A percentile compares a stretch with the other conserved stretches of the same genome.
Conservation (phyloP, 1,284 basidiomycete genomes). For the Inonotus hispidus region DNA sequence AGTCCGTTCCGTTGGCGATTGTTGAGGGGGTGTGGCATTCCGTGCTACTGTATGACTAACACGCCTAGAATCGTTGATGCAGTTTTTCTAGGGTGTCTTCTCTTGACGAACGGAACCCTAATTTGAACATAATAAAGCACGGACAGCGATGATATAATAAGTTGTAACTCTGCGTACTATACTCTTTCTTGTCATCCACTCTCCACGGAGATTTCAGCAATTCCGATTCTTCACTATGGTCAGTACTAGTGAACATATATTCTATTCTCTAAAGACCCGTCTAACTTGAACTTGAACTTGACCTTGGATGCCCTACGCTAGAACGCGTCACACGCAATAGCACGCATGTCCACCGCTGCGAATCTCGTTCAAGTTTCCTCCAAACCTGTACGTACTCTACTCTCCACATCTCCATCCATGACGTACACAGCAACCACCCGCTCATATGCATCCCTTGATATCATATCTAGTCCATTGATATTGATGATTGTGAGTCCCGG, state of each 20-base stretch:
- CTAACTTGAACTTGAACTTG: too few relatives aligned
- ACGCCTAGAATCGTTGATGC: neutral
- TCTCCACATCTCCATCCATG: too few relatives aligned
- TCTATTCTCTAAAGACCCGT: neutral
- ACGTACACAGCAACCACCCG: neutral
- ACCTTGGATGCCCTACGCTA: too few relatives aligned
- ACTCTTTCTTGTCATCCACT: too few relatives aligned
- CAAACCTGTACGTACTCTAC: neutral
- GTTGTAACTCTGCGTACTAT: too few relatives aligned
- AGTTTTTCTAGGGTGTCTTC: neutral
- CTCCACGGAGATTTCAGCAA: too few relatives aligned
- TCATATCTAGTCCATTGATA: neutral
- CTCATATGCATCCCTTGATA: neutral
- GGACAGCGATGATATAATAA: too few relatives aligned
- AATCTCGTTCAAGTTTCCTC: neutral
- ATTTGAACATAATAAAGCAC: neutral
- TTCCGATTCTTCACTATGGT: neutral
- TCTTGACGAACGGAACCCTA: neutral
- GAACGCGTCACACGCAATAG: neutral
- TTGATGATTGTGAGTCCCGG: conserved; percentile 9
- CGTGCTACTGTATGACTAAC: neutral
- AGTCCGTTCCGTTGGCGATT: too few relatives aligned
- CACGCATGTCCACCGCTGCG: conserved; percentile 1
- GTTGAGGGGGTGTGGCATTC: too few relatives aligned
- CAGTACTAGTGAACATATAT: neutral